Conservation (phyloP, 169 alveolate genomes). For the Neospora caninum region DNA sequence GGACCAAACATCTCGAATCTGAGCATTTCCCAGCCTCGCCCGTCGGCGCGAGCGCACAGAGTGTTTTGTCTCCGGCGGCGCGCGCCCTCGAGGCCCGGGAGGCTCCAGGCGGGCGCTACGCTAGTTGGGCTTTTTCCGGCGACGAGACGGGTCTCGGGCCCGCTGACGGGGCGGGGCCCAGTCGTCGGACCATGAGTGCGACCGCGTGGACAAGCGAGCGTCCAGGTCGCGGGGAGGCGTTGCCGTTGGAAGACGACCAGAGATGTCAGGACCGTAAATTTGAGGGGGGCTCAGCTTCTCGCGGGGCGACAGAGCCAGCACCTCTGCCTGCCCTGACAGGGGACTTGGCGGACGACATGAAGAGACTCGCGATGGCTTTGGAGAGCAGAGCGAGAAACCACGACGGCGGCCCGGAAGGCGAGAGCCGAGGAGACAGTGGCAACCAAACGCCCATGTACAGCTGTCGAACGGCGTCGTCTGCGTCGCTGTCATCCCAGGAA, state of each 20-base stretch:
- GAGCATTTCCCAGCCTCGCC: background rate
- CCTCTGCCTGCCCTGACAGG: too few species aligned
- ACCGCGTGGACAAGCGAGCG: too few species aligned
- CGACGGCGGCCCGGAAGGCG: background rate
- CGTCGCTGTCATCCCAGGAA: background rate
- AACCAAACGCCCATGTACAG: conserved; percentile 9
- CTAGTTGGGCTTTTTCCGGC: background rate
- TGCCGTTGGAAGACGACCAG: too few species aligned
- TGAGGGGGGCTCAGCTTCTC: too few species aligned
- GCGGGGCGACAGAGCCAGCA: too few species aligned
- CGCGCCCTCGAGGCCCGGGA: background rate
- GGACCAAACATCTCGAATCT: background rate
- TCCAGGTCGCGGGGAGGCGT: too few species aligned
- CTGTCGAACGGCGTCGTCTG: conserved; percentile 9
- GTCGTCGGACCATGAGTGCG: too few species aligned
- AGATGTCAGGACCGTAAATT: too few species aligned
- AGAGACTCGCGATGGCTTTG: too few species aligned
- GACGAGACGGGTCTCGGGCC: too few species aligned
- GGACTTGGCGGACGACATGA: too few species aligned
- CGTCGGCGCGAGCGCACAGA: background rate
- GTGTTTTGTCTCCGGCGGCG: background rate
- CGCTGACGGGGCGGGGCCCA: too few species aligned
- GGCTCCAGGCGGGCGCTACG: background rate
- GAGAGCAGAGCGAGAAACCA: background rate
- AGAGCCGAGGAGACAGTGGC: background rate